Evolutionary conservation across 2,329 filamentous ascomycete species (phyloP).

Genomic region (Aspergillus tubingensis): DNA sequence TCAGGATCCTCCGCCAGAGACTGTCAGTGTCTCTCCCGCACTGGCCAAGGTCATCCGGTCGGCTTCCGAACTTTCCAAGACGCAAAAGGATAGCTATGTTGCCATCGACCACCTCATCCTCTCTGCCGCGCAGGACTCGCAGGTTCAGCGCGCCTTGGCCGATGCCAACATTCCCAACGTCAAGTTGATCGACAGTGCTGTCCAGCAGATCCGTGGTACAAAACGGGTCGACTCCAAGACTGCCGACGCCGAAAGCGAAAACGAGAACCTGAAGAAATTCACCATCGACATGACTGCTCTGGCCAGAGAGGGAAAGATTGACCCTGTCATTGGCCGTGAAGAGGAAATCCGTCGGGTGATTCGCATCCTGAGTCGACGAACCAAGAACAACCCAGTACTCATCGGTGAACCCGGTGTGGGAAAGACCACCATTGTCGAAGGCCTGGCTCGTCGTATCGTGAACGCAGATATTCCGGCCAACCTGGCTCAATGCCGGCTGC

Average conservation of each 20-base stretch:
- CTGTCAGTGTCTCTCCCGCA: slow-evolving; percentile 76
- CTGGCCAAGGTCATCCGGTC: slow-evolving; percentile 81
- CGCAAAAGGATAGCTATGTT: slow-evolving; percentile 95
- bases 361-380: slow-evolving; percentile 86
- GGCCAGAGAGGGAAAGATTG: slow-evolving; percentile 95
- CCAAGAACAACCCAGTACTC: slow-evolving; percentile 97
- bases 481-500: slow-evolving; percentile 85
- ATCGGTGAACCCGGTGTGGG: slow-evolving; percentile 98
- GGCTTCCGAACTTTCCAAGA: slow-evolving; percentile 87
- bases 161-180: slow-evolving; percentile 90
- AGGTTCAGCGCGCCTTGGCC: slow-evolving; percentile 71
- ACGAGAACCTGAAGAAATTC: slow-evolving; percentile 96
- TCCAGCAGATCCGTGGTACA: slow-evolving; percentile 88
- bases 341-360: slow-evolving; percentile 93
- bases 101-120: slow-evolving; percentile 94
- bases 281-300: slow-evolving; percentile 98
- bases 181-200: slow-evolving; percentile 87
- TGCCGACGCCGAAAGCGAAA: slow-evolving; percentile 85
- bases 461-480: slow-evolving; percentile 97
- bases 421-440: slow-evolving; percentile 97
- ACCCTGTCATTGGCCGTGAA: slow-evolving; percentile 94
- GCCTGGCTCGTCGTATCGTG: slow-evolving; percentile 90
- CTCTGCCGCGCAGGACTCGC: slow-evolving; percentile 74
- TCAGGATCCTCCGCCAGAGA: slow-evolving; percentile 91
- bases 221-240: slow-evolving; percentile 94